Conservation (phyloP, 2,329 filamentous ascomycete species). For the Niveomyces coronatus region DNA sequence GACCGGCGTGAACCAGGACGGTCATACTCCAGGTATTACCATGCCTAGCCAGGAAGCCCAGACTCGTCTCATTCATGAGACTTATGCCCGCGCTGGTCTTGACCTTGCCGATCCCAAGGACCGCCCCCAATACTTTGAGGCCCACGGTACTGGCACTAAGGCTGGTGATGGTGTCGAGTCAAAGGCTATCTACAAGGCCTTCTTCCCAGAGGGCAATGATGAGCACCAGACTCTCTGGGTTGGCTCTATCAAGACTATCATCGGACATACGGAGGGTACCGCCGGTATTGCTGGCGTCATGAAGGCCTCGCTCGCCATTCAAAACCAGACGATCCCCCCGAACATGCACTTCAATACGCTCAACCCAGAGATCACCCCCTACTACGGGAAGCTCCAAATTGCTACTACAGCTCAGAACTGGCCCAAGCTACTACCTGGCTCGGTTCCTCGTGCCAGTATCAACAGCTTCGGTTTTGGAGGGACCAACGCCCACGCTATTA, state of each 20-base stretch:
- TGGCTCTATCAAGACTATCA: conserved; percentile 36
- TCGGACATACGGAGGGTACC: conserved; percentile 38
- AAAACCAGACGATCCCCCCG: conserved; percentile 33
- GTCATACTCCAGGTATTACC: conserved; percentile 43
- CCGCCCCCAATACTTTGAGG: conserved; percentile 33
- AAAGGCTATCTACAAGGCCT: conserved; percentile 32
- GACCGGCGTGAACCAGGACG: conserved; percentile 42
- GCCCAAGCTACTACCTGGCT: conserved; percentile 6
- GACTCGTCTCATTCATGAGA: conserved; percentile 25
- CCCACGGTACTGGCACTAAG: conserved; percentile 22
- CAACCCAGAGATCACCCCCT: conserved; percentile 29
- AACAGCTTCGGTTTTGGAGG: conserved; percentile 34
- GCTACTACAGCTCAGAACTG: conserved; percentile 9
- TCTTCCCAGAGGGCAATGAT: conserved; percentile 19
- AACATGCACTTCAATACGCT: conserved; percentile 37
- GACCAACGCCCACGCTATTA: conserved; percentile 28
- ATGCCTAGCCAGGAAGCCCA: conserved; percentile 39
- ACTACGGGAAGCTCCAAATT: conserved; percentile 13
- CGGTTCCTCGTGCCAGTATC: conserved; percentile 21
- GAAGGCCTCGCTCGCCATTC: conserved; percentile 36
- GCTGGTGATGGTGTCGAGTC: conserved; percentile 42
- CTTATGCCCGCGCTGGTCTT: conserved; percentile 28
- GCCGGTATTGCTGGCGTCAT: conserved; percentile 37
- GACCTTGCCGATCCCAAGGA: conserved; percentile 19
- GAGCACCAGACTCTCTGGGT: conserved; percentile 19